phyloP scores from a whole-genome alignment of 2,329 filamentous ascomycete genomes.

The Dryadomyces quercus-mongolicae region DNA sequence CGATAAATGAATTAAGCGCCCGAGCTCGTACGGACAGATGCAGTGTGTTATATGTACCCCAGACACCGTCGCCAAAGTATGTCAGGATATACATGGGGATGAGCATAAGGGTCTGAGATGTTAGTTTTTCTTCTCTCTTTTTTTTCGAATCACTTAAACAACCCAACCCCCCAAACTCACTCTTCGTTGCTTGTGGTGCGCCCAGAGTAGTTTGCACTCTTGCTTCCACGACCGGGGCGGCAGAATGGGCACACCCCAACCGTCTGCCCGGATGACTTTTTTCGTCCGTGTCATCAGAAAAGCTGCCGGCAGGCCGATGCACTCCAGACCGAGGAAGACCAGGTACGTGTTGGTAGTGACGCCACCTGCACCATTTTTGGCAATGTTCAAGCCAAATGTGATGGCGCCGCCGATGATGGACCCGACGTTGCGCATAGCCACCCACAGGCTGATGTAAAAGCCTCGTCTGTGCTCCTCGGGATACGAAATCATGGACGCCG shows the following conservation, averaged over 20 bases:
- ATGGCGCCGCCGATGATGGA: conserved; percentile 4
- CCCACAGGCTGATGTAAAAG: conserved; percentile 2
- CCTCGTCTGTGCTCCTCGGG: conserved; percentile 2
- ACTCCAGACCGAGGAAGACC: conserved; percentile 1
- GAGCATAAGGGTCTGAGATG: neutral
- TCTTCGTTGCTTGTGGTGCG: neutral
- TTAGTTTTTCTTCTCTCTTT: neutral
- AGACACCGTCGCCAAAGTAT: conserved; percentile 4
- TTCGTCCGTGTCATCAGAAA: neutral
- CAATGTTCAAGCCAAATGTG: neutral
- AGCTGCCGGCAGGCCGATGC: neutral
- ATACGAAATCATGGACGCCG: conserved; percentile 3
- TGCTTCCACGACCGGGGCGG: neutral
- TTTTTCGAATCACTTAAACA: no score
- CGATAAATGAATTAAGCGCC: neutral
- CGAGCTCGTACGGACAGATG: conserved; percentile 1
- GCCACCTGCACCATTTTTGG: neutral
- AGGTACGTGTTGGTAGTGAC: conserved; percentile 1
- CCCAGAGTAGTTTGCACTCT: neutral
- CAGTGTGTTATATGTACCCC: neutral
- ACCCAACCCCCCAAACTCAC: neutral
- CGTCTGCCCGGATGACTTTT: conserved; percentile 1
- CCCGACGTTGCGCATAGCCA: conserved; percentile 2
- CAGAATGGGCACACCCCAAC: conserved; percentile 1
- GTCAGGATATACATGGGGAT: conserved; percentile 2